Evolutionary conservation across 805 yeast species (phyloP), one percentile per base, ranked within the genome.

Genomic region (Hanseniaspora vineae): DNA sequence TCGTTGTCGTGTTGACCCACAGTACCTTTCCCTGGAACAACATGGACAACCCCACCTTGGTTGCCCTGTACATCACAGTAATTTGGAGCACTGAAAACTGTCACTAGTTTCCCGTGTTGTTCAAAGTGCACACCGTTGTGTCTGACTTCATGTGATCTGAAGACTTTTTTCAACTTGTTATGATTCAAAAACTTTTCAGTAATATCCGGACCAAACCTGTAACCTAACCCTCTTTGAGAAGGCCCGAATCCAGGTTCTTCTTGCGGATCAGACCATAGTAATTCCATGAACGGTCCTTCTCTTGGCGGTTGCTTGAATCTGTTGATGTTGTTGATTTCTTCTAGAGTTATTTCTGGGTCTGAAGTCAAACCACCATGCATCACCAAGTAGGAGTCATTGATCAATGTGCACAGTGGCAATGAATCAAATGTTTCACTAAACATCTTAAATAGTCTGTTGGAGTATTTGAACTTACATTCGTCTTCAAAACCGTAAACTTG

Each of bases 41-140:
- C 75, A 58, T 88, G 84, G 51, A 92, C 81, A 48, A 84, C 83
- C 10, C 94, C 97, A 46, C 97, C 99, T 54, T 77, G 65, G 65
- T 92, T 92, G 13, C 95, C 95, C 48, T 86, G 88, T 14, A 81
- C 70, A 62, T 92, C 99, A 68, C 97, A 90, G 65, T 90, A 90
- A 64, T 92, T 90, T 35, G 99, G 99, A 0, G 99, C 99, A 64
- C 94, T 81, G 65, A 92, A 92, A n/a, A 92, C 95, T 0, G 99
- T 92, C 46, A 88, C 77, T 46, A 92, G 75, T 54, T 79, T 73
- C 12, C 94, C 95, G 50, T 83, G 73, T 59, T 92, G 99, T 60
- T 90, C 97, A 43, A 72, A 72, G 54, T 86, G 87, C 50, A 82
- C 87, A 44, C 99, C 99, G 6, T 75, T 81, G 84, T 84, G 82